Percentiles rank a stretch among this genome's conserved stretches.
Evolutionary conservation across 140 eudicot genomes (phyloP).

Genomic region (Oenanthe javanica): DNA sequence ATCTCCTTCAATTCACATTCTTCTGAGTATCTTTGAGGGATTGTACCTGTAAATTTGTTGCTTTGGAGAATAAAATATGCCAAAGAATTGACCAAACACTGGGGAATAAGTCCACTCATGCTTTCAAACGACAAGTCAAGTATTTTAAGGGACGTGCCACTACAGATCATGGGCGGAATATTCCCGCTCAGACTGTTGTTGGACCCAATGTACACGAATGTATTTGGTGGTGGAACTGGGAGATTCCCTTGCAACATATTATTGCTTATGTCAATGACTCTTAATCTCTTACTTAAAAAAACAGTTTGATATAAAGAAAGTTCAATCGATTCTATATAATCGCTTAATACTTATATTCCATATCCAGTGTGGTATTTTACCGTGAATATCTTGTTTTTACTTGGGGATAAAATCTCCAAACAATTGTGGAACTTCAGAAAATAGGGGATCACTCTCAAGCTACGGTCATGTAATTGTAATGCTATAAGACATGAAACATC

Average conservation of each 20-base stretch:
- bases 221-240: slow-evolving; percentile 27
- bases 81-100: slow-evolving; percentile 26
- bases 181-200: slow-evolving; percentile 20
- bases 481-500: background rate
- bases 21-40: slow-evolving; percentile 14
- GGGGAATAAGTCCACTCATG: slow-evolving; percentile 33
- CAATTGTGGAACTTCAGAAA: slow-evolving; percentile 18
- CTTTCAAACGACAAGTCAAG: slow-evolving; percentile 32
- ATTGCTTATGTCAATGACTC: background rate
- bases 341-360: slow-evolving; percentile 16
- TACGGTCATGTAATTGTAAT: slow-evolving; percentile 18
- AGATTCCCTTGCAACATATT: background rate
- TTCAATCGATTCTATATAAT: background rate
- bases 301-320: background rate
- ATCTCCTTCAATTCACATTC: slow-evolving; percentile 22
- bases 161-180: slow-evolving; percentile 24
- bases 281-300: background rate
- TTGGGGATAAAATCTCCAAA: background rate
- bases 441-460: slow-evolving; percentile 25
- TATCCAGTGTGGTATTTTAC: slow-evolving; percentile 22
- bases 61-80: slow-evolving; percentile 14
- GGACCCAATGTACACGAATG: background rate
- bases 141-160: slow-evolving; percentile 10
- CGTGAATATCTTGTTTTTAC: slow-evolving; percentile 1
- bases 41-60: slow-evolving; percentile 22